These are phyloP conservation scores for Schizophyllum commune DNA, from an alignment of 1,284 basidiomycete species.

Conservation along the genomic window DNA sequence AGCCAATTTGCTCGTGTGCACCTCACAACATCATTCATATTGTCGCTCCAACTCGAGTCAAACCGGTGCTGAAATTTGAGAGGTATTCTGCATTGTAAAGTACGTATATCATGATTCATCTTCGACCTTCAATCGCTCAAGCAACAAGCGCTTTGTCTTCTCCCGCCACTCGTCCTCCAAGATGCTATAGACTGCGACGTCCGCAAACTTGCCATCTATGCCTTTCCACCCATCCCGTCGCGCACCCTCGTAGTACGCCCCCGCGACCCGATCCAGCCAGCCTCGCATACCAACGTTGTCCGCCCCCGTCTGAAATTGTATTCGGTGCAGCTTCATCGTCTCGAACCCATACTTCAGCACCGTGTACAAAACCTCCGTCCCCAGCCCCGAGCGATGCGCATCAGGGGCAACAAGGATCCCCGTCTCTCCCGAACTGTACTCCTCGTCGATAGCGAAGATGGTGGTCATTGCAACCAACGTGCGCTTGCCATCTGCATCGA, in stretches of 20 bases:
- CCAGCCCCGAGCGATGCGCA: conserved; percentile 27
- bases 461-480: conserved; percentile 29
- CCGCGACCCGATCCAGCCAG: conserved; percentile 33
- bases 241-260: conserved; percentile 27
- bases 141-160: conserved; percentile 19
- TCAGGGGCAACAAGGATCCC: conserved; percentile 33
- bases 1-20: too few species aligned
- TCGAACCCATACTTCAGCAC: conserved; percentile 33
- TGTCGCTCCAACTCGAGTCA: too few species aligned
- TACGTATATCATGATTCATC: neutral
- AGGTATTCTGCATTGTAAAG: too few species aligned
- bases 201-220: conserved; percentile 24
- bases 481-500: conserved; percentile 16
- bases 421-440: conserved; percentile 28
- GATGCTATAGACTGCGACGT: conserved; percentile 33
- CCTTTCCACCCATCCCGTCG: conserved; percentile 29
- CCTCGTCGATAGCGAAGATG: conserved; percentile 29
- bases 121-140: conserved; percentile 7
- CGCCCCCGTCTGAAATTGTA: conserved; percentile 30
- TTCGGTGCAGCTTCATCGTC: conserved; percentile 30
- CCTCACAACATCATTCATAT: too few species aligned
- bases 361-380: conserved; percentile 33
- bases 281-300: conserved; percentile 34
- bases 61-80: too few species aligned
- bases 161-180: conserved; percentile 33